A percentile compares a stretch with the other conserved stretches of the same genome.
Conservation (phyloP, 2,329 filamentous ascomycete species). For the Tolypocladium tundrense region DNA sequence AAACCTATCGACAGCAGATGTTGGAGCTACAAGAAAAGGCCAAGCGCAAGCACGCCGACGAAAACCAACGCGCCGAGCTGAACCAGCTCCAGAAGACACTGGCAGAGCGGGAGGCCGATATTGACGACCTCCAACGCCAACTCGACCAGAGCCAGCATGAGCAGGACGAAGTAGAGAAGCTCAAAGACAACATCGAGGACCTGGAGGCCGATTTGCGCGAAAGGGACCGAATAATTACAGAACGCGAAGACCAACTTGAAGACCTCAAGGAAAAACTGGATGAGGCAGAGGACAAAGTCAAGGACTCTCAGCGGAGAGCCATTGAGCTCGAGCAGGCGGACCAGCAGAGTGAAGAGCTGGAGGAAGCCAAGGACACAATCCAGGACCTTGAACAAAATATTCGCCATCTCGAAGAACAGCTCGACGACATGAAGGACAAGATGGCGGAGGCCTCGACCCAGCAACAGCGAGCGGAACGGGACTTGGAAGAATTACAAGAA, state of each 20-base stretch:
- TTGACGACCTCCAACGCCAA: constrained; percentile 50
- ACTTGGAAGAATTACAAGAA: constrained; percentile 59
- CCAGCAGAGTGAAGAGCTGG: constrained; percentile 37
- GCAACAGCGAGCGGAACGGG: constrained; percentile 46
- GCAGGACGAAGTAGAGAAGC: constrained; percentile 50
- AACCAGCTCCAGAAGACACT: constrained; percentile 46
- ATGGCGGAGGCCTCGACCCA: constrained; percentile 42
- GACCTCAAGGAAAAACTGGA: constrained; percentile 46
- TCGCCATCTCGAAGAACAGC: constrained; percentile 41
- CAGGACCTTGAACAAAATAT: constrained; percentile 46
- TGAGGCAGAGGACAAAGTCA: constrained; percentile 47
- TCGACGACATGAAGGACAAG: constrained; percentile 44
- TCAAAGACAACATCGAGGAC: constrained; percentile 66
- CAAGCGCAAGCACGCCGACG: constrained; percentile 64
- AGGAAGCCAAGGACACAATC: constrained; percentile 48
- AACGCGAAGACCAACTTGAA: constrained; percentile 67
- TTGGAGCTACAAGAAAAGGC: constrained; percentile 73
- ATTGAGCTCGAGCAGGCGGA: constrained; percentile 49
- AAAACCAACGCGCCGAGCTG: constrained; percentile 53
- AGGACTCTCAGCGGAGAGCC: constrained; percentile 39
- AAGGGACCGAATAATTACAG: constrained; percentile 62
- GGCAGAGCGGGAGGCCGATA: constrained; percentile 48
- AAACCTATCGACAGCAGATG: constrained; percentile 72
- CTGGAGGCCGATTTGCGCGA: constrained; percentile 66
- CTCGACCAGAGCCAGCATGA: constrained; percentile 46